Base-by-base conservation (phyloP, 371 early-diverging fungal genomes). In the Mortierella sp. region DNA sequence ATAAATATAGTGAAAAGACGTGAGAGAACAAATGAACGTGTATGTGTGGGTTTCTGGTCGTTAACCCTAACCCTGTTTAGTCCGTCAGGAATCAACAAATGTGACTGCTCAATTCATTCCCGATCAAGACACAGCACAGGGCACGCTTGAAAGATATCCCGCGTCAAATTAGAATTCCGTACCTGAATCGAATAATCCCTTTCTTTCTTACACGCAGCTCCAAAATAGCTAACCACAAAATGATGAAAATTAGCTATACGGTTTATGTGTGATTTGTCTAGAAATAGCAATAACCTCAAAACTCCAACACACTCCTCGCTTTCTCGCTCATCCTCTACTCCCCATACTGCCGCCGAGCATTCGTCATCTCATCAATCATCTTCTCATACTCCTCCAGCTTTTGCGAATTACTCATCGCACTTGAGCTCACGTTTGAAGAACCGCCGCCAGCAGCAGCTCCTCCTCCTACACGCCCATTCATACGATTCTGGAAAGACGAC, bases 331-430 rank as follows among this genome's bases (percentile, higher is more conserved):
- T 14, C 48, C 31, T 57, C 47, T 79, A 79, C 28, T 80, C 81
- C 9, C 78, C 76, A n/a, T 78, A 78, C 11, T 78, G 79, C 26
- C 73, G 70, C 50, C 79, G 72, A 14, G 77, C 80, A 34, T 76
- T 78, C 38, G 85, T 73, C 80, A 85, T 85, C 65, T 85, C 85
- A 10, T 85, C 85, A 79, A 85, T 85, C 81, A 85, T 60, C 31
- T 79, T 81, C 70, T 82, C 85, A 45, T 85, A 85, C 74, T 85
- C 85, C 16, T 81, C 85, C 72, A 85, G 57, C 48, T 82, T 85
- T 45, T 85, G 82, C 10, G 79, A 80, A 38, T 73, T 73, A 7
- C 74, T 68, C 73, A 74, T 31, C 44, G 63, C 63, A 34, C 34
- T 13, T 10, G 26, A 11, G 19, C 60, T 28, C 28, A 4, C 6